Conservation (phyloP, 2,329 filamentous ascomycete species). For the Trichoderma sp. region DNA sequence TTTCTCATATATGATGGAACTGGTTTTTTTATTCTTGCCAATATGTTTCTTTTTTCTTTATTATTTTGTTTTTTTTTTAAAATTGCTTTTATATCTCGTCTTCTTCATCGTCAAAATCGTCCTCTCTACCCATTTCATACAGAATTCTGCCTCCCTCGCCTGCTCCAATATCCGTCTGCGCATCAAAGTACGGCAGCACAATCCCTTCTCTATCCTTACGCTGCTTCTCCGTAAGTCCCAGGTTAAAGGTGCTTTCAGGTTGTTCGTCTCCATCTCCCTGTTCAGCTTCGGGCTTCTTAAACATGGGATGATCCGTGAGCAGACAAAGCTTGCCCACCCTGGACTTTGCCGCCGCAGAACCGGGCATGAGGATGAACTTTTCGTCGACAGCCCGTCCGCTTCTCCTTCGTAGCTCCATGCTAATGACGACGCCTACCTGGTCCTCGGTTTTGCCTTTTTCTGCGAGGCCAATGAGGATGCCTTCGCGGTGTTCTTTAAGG, state of each 20-base stretch:
- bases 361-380: slow-evolving; percentile 54
- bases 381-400: slow-evolving; percentile 78
- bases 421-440: slow-evolving; percentile 63
- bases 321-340: slow-evolving; percentile 48
- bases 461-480: slow-evolving; percentile 69
- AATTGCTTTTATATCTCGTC: slow-evolving; percentile 69
- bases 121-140: slow-evolving; percentile 95
- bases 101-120: slow-evolving; percentile 96
- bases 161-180: slow-evolving; percentile 75
- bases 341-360: slow-evolving; percentile 13
- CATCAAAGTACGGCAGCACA: slow-evolving; percentile 94
- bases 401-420: slow-evolving; percentile 83
- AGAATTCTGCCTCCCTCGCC: slow-evolving; percentile 91
- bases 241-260: slow-evolving; percentile 76
- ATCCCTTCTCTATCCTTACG: slow-evolving; percentile 82
- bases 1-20: neutral
- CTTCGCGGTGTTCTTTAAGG: slow-evolving; percentile 74
- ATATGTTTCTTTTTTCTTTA: neutral
- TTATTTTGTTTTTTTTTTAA: neutral
- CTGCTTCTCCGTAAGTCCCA: slow-evolving; percentile 90
- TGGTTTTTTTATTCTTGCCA: neutral
- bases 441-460: slow-evolving; percentile 46
- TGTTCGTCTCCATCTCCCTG: slow-evolving; percentile 50
- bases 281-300: slow-evolving; percentile 47
- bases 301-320: slow-evolving; percentile 76